phyloP scores from a whole-genome alignment of 805 yeast genomes.

The Candida xiaguanensis region DNA sequence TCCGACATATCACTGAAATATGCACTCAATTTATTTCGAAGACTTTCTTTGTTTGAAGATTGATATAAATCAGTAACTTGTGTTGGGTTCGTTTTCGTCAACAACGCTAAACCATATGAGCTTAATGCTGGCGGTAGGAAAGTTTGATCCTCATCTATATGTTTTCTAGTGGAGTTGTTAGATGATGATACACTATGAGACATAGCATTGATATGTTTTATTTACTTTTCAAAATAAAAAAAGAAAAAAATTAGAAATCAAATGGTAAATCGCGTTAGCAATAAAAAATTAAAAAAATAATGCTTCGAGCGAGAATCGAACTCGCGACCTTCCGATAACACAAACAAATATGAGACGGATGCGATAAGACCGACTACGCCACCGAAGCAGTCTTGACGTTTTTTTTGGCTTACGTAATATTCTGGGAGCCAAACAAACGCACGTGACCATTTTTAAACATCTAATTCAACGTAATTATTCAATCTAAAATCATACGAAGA shows the following conservation, averaged over 20 bases:
- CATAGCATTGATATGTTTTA: constrained; percentile 4
- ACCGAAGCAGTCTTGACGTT: constrained; percentile 14
- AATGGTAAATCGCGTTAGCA: too few relatives aligned
- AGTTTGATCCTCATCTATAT: constrained; percentile 44
- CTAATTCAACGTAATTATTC: too few relatives aligned
- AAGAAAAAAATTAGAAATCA: not conserved
- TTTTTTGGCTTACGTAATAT: too few relatives aligned
- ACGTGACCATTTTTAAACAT: not conserved
- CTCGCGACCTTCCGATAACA: constrained; percentile 45
- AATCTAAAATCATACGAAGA: too few relatives aligned
- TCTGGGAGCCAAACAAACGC: too few relatives aligned
- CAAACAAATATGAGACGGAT: constrained; percentile 25
- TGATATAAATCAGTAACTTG: constrained; percentile 28
- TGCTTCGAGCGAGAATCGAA: constrained; percentile 48
- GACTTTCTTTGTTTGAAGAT: constrained; percentile 21
- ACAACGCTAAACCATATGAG: constrained; percentile 52
- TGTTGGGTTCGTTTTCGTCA: constrained; percentile 27
- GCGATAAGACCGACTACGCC: constrained; percentile 24
- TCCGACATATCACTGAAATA: constrained; percentile 25
- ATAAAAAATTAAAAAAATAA: constrained; percentile 1
- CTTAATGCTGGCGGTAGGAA: constrained; percentile 60
- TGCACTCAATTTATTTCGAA: constrained; percentile 29
- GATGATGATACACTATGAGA: constrained; percentile 5
- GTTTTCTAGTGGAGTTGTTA: constrained; percentile 5
- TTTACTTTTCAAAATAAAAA: not conserved